Evolutionary conservation across 2,329 filamentous ascomycete species (phyloP), one percentile per base, ranked within the genome.

Genomic region (Pseudocercospora vitis): DNA sequence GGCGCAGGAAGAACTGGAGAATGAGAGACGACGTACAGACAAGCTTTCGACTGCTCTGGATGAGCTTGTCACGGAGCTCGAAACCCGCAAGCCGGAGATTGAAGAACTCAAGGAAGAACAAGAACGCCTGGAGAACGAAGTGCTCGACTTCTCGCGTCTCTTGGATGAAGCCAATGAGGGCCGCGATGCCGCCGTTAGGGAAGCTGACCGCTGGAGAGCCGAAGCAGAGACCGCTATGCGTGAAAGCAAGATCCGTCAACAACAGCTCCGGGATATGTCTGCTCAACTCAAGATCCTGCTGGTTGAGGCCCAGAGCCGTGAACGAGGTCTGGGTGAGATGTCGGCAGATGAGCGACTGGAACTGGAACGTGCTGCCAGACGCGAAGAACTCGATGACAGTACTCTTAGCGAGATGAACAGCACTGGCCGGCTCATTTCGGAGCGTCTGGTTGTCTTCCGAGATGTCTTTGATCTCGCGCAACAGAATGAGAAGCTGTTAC

Each of bases 281-380:
- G 86, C 88, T 1, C 91, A 99, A 71, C 83, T 96, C 59, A 95
- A 95, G 70, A 86, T 95, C 67, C 81, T 99, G 4, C 80, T 96
- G 3, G 88, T 95, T 71, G 92, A 96, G 70, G 81, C 91, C 53
- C 86, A 95, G 65, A 84, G 89, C 16, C 83, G 85, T 50, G 88
- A 96, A 65, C 87, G 89, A 70, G 92, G 91, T 19, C 73, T 87
- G 42, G 85, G 87, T 32, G 79, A 85, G 51, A 78, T 95, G 42
- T 84, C 80, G 5, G 78, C 83, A 0, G 85, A 89, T 57, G 89
- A 96, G 62, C 82, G 83, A 18, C 77, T 83, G 42, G 86, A 90
- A 55, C 80, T 96, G 31, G 84, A 95, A 69, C 86, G 87, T 59
- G 79, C 95, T 6, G 86, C 89, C 58, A n/a, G n/a, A n/a, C 82